A percentile compares a stretch with the other conserved stretches of the same genome.
phyloP scores from a whole-genome alignment of 352 stramenopile genomes.

The Paralagenidium karlingii region DNA sequence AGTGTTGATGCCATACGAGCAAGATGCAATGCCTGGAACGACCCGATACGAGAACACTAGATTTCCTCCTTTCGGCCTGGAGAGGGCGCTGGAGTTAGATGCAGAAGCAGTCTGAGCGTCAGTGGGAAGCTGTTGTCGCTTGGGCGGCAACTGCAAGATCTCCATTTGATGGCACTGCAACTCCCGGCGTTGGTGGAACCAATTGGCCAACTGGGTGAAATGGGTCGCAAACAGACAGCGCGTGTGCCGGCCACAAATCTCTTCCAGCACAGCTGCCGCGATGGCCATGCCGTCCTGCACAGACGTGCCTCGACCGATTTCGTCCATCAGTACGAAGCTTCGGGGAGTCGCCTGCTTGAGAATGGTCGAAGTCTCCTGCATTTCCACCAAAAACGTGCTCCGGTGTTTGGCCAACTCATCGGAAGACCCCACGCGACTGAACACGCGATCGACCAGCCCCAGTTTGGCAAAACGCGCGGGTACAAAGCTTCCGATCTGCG shows the following conservation, averaged over 20 bases:
- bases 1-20: constrained; percentile 75
- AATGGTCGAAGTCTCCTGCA: constrained; percentile 76
- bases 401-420: constrained; percentile 69
- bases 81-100: not conserved
- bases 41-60: constrained; percentile 74
- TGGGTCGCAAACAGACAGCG: constrained; percentile 77
- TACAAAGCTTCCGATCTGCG: constrained; percentile 76
- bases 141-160: constrained; percentile 20
- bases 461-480: constrained; percentile 54
- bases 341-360: constrained; percentile 52
- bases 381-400: constrained; percentile 83
- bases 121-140: not conserved
- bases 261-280: constrained; percentile 61
- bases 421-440: constrained; percentile 65
- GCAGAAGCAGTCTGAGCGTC: not conserved
- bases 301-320: constrained; percentile 73
- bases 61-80: constrained; percentile 5
- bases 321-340: constrained; percentile 82
- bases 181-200: no score
- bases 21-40: constrained; percentile 39
- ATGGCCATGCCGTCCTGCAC: constrained; percentile 71
- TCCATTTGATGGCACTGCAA: constrained; percentile 62
- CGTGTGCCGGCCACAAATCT: constrained; percentile 35
- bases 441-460: constrained; percentile 69
- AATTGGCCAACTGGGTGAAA: constrained; percentile 59